Base-by-base conservation (phyloP, 805 yeast genomes). In the Ascoidea tarda region DNA sequence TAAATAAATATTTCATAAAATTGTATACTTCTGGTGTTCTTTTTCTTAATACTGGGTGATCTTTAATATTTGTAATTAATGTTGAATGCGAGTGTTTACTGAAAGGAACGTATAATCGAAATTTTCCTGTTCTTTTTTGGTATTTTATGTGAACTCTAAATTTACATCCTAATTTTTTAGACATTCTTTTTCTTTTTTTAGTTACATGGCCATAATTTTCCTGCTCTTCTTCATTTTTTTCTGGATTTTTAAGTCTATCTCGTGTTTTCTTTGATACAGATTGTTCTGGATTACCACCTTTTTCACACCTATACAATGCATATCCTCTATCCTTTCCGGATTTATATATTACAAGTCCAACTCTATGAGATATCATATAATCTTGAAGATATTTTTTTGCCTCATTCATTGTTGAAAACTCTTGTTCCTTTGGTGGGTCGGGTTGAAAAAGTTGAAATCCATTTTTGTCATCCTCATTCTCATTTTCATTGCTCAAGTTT, bases 301-400 rank as follows among this genome's bases (percentile, higher is more conserved):
- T 47, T 46, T 55, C 58, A 48, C 58, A 55, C n/a, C 58, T 47
- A 33, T 55, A 55, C 32, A 54, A 51, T 6, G 58, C 57, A 45
- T 55, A 55, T n/a, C 58, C 58, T 14, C 58, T 50, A 46, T 55
- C 52, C n/a, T 50, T 52, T 32, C 58, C 58, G 28, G 57, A 54
- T 46, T 55, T 55, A 49, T 55, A 55, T 16, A 55, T 52, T 5
- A 55, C 58, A 16, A 55, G 46, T 8, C 58, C 58, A 46, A 54
- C 49, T 16, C 51, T 49, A 6, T 49, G 48, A 6, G 46, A 38
- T 21, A n/a, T 42, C 57, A 54, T 54, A 44, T 55, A 55, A 8
- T 42, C 44, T 32, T 55, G 51, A 47, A 55, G 50, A 47, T 54
- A 55, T 21, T 48, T 51, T 33, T 54, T 54, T 32, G 58, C 58